A percentile compares a stretch with the other conserved stretches of the same genome.
Conservation (phyloP, 2,329 filamentous ascomycete species). For the Hortaea sp. region DNA sequence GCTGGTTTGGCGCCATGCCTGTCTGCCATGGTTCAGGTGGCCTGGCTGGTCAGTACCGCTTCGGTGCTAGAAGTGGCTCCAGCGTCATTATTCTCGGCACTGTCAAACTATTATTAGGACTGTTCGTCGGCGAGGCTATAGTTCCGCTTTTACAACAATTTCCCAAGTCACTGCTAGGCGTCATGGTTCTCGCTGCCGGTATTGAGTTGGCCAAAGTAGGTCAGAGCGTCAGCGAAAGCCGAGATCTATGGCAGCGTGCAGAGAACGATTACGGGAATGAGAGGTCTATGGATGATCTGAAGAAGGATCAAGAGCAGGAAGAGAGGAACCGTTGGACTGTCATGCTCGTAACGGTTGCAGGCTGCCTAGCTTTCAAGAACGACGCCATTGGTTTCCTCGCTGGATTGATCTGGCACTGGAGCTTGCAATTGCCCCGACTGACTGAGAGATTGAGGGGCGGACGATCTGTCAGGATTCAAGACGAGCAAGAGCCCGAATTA, state of each 20-base stretch:
- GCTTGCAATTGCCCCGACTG: constrained; percentile 36
- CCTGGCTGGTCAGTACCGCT: constrained; percentile 80
- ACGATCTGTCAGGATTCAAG: background rate
- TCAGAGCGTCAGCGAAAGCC: constrained; percentile 69
- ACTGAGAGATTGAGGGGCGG: constrained; percentile 8
- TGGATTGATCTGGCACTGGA: constrained; percentile 69
- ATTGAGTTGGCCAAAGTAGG: constrained; percentile 80
- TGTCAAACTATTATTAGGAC: constrained; percentile 64
- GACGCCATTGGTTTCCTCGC: constrained; percentile 79
- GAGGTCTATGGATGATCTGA: constrained; percentile 25
- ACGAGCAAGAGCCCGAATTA: background rate
- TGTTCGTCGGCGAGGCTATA: constrained; percentile 66
- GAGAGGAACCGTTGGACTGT: constrained; percentile 70
- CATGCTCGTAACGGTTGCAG: constrained; percentile 79
- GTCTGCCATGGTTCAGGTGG: constrained; percentile 90
- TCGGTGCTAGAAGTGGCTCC: constrained; percentile 79
- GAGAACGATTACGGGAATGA: constrained; percentile 21
- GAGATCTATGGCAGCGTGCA: constrained; percentile 40
- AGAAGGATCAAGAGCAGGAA: constrained; percentile 55
- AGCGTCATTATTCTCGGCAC: constrained; percentile 70
- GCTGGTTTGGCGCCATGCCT: constrained; percentile 93
- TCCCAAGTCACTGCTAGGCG: constrained; percentile 65
- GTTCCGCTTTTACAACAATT: constrained; percentile 61
- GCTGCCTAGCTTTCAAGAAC: constrained; percentile 77
- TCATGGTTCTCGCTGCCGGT: constrained; percentile 85